Evolutionary conservation across 179 eudicot genomes (phyloP).

Genomic region (Monotropa hypopitys): DNA sequence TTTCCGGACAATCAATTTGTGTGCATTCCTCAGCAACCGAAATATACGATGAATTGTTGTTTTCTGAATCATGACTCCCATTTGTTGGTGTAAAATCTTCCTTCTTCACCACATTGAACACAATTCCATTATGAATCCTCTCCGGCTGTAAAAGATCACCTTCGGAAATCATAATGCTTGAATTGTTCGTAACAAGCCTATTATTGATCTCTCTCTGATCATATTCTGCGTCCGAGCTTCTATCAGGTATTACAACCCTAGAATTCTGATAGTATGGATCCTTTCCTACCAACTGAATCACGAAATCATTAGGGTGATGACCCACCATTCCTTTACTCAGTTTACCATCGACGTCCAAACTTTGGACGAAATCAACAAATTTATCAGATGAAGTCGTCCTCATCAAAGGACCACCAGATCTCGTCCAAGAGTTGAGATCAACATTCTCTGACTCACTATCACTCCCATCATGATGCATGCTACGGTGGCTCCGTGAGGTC

Average conservation of each 20-base stretch:
- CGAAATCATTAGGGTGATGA: slow-evolving; percentile 18
- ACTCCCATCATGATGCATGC: slow-evolving; percentile 43
- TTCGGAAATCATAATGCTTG: slow-evolving; percentile 52
- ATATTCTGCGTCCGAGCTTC: slow-evolving; percentile 35
- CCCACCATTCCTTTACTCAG: slow-evolving; percentile 23
- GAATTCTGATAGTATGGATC: slow-evolving; percentile 22
- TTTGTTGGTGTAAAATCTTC: slow-evolving; percentile 37
- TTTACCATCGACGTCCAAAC: slow-evolving; percentile 42
- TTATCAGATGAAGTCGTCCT: slow-evolving; percentile 69
- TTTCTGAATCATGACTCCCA: slow-evolving; percentile 45
- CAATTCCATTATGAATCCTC: slow-evolving; percentile 52
- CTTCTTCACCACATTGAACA: slow-evolving; percentile 66
- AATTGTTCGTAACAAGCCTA: slow-evolving; percentile 17
- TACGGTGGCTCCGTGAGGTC: slow-evolving; percentile 25
- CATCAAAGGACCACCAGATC: slow-evolving; percentile 94
- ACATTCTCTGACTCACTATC: slow-evolving; percentile 66
- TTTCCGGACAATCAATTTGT: slow-evolving; percentile 41
- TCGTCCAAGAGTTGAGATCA: slow-evolving; percentile 71
- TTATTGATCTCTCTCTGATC: slow-evolving; percentile 32
- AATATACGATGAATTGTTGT: slow-evolving; percentile 16
- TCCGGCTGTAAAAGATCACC: slow-evolving; percentile 84
- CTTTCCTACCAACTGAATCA: slow-evolving; percentile 23
- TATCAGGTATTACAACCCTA: slow-evolving; percentile 41
- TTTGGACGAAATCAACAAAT: slow-evolving; percentile 61
- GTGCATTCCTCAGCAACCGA: slow-evolving; percentile 60